Evolutionary conservation across 75 land plant species (phyloP), one percentile per base, ranked within the genome.

Genomic region (Cryptomeria japonica): DNA sequence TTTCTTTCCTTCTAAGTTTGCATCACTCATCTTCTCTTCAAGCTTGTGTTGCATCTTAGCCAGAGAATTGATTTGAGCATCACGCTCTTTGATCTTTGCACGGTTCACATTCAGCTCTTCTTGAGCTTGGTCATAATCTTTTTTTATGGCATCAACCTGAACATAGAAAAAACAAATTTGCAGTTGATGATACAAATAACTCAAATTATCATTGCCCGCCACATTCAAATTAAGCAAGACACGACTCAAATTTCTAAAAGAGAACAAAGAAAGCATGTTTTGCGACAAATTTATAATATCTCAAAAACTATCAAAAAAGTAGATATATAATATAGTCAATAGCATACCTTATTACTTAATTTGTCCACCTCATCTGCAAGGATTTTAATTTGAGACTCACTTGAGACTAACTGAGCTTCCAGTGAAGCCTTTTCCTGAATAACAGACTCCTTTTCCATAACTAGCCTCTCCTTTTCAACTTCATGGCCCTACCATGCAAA

Each of bases 381-480:
- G 86, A 55, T 80, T 82, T 90, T 90, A 58, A 96, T 93, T 86
- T 97, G 98, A 53, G 85, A 73, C 68, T 92, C 88, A 80, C 85
- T 78, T 56, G 93, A 49, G 39, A 86, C 84, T 64, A 94, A 73
- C 87, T 98, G 97, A 68, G 80, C 89, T 86, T 95, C 95, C 76
- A 96, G 85, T 3, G 93, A 80, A 58, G 90, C 90, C 56, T 87
- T 93, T 87, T 98, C 99, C 84, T 96, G 89, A 58, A 91, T 70
- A 28, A 95, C 91, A 58, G 96, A 96, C 51, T 98, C 99, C 92
- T 92, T 95, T 86, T 97, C 97, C 97, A 98, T 94, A 68, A 93
- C 86, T 84, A 98, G 92, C 84, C 92, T 95, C 94, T 97, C 96
- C 80, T 86, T 93, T 88, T 93, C 96, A 93, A 90, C 97, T 88